These are phyloP conservation scores for Podosphaera leucotricha DNA, from an alignment of 2,329 filamentous ascomycete genomes.

Conservation along the genomic window DNA sequence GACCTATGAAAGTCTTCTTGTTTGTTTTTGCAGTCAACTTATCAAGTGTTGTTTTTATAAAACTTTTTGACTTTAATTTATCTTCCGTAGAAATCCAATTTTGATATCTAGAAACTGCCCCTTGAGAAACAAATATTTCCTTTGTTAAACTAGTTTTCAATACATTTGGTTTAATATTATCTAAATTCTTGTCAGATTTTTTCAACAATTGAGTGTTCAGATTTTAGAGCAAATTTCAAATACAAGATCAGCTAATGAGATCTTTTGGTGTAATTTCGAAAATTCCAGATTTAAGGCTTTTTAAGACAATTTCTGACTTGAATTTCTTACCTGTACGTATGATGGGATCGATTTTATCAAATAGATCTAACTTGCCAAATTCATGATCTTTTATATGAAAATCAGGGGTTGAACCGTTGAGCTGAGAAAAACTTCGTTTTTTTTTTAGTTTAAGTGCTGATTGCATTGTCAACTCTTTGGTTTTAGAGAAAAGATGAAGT, in stretches of 20 bases:
- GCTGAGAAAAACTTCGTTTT: neutral
- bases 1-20: neutral
- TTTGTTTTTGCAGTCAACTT: conserved; percentile 10
- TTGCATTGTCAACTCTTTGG: too few species aligned
- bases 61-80: conserved; percentile 5
- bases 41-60: conserved; percentile 11
- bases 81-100: conserved; percentile 13
- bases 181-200: neutral
- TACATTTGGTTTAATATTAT: neutral
- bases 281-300: neutral
- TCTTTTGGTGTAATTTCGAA: neutral
- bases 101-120: conserved; percentile 5
- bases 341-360: neutral
- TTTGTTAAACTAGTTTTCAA: neutral
- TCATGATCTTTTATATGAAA: neutral
- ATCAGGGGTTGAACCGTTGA: neutral
- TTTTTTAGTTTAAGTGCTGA: neutral
- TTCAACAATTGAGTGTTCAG: neutral
- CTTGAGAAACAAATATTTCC: neutral
- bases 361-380: neutral
- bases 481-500: too few species aligned
- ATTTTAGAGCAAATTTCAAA: neutral
- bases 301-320: neutral
- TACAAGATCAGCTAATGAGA: neutral
- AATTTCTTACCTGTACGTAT: neutral